These are phyloP conservation scores for Xylaria curta DNA, from an alignment of 495 filamentous ascomycete genomes.

Conservation along the genomic window DNA sequence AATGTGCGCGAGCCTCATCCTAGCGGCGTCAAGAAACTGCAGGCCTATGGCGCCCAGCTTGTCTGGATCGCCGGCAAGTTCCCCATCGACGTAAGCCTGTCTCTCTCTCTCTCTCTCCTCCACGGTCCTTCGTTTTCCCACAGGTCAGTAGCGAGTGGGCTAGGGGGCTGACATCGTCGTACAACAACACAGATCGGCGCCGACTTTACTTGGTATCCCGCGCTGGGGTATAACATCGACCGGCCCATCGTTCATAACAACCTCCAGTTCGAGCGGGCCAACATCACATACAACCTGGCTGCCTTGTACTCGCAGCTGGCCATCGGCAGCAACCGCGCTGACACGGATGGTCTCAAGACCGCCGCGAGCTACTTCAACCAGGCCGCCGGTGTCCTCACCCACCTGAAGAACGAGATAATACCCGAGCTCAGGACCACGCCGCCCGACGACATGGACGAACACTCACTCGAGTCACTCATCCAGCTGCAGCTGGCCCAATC, in stretches of 20 bases:
- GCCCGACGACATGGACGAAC: slow-evolving; percentile 94
- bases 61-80: slow-evolving; percentile 96
- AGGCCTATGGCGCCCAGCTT: slow-evolving; percentile 88
- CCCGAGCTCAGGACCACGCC: slow-evolving; percentile 80
- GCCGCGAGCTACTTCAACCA: slow-evolving; percentile 93
- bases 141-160: background rate
- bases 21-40: slow-evolving; percentile 87
- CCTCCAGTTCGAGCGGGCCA: slow-evolving; percentile 92
- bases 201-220: slow-evolving; percentile 94
- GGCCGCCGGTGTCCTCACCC: slow-evolving; percentile 80
- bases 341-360: slow-evolving; percentile 84
- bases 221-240: slow-evolving; percentile 86
- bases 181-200: slow-evolving; percentile 73
- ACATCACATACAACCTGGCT: slow-evolving; percentile 90
- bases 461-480: slow-evolving; percentile 82
- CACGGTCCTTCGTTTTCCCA: background rate
- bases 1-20: slow-evolving; percentile 87
- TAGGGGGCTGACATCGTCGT: slow-evolving; percentile 33
- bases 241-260: slow-evolving; percentile 88
- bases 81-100: slow-evolving; percentile 80
- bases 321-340: slow-evolving; percentile 73
- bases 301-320: slow-evolving; percentile 94
- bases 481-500: slow-evolving; percentile 87
- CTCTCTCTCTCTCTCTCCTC: background rate
- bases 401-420: slow-evolving; percentile 79